A percentile compares a stretch with the other conserved stretches of the same genome.
These are phyloP conservation scores for Yamadazyma olivae DNA, from an alignment of 805 yeast genomes.

Conservation along the genomic window DNA sequence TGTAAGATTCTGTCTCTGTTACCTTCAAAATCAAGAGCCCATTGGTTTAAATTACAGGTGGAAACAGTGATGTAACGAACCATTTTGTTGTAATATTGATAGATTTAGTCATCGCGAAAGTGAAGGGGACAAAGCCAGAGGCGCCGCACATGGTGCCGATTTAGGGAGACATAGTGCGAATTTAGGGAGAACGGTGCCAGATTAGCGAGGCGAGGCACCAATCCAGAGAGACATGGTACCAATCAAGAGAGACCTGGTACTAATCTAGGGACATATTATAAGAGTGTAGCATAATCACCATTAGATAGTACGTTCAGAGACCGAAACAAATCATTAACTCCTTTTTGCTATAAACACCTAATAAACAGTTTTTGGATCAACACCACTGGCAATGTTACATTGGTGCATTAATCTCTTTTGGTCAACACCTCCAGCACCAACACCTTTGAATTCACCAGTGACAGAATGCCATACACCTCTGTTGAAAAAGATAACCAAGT, in stretches of 20 bases:
- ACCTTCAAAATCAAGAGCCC: slow-evolving; percentile 98
- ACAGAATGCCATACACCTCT: slow-evolving; percentile 92
- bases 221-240: no score
- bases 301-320: no score
- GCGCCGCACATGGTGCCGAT: no score
- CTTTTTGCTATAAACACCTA: no score
- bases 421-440: slow-evolving; percentile 44
- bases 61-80: slow-evolving; percentile 86
- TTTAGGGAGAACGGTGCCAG: no score
- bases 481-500: slow-evolving; percentile 81
- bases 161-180: slow-evolving; percentile 1
- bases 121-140: no score
- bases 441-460: slow-evolving; percentile 74
- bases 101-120: no score
- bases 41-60: slow-evolving; percentile 93
- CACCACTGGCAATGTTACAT: slow-evolving; percentile 84
- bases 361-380: slow-evolving; percentile 55
- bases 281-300: no score
- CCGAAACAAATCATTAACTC: no score
- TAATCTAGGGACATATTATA: no score
- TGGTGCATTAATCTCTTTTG: slow-evolving; percentile 89
- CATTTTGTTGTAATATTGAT: slow-evolving; percentile 52
- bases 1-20: slow-evolving; percentile 87
- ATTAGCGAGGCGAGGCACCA: no score
- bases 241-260: no score